These are phyloP conservation scores for Phlegmacium glaucopus DNA, from an alignment of 768 basidiomycete genomes.

Conservation along the genomic window DNA sequence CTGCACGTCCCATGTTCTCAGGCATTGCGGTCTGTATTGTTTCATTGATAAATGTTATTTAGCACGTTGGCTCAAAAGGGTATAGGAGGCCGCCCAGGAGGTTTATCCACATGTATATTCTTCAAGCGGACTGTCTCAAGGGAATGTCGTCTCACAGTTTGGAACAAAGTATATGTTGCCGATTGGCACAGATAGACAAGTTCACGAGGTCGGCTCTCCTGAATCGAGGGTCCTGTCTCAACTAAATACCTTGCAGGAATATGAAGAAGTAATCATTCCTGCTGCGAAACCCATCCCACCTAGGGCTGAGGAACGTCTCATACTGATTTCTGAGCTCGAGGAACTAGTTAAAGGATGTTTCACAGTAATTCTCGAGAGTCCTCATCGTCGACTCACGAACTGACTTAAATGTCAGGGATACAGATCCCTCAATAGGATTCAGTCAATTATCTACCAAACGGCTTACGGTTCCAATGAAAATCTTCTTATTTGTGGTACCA, in stretches of 20 bases:
- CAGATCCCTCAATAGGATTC: slow-evolving; percentile 83
- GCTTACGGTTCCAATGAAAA: slow-evolving; percentile 97
- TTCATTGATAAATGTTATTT: neutral
- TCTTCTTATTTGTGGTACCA: slow-evolving; percentile 86
- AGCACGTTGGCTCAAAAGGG: neutral
- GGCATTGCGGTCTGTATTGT: slow-evolving; percentile 43
- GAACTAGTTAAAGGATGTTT: slow-evolving; percentile 79
- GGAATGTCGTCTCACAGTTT: slow-evolving; percentile 64
- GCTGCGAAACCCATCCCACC: slow-evolving; percentile 79
- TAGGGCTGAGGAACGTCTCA: slow-evolving; percentile 62
- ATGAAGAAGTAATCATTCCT: slow-evolving; percentile 88
- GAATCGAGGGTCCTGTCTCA: neutral
- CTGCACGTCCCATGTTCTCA: slow-evolving; percentile 62
- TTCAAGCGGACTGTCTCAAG: slow-evolving; percentile 52
- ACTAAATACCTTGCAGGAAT: slow-evolving; percentile 48
- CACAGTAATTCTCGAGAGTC: slow-evolving; percentile 43
- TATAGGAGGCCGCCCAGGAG: slow-evolving; percentile 53
- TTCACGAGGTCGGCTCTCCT: slow-evolving; percentile 51
- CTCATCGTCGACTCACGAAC: slow-evolving; percentile 1
- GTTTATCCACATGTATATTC: slow-evolving; percentile 88
- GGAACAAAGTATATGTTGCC: slow-evolving; percentile 84
- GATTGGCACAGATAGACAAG: slow-evolving; percentile 68
- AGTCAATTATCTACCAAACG: slow-evolving; percentile 91
- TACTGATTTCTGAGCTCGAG: slow-evolving; percentile 72
- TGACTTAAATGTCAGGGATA: slow-evolving; percentile 60